These are phyloP conservation scores for Pyracantha coccinea DNA, from an alignment of 331 rosid genomes.

Conservation along the genomic window DNA sequence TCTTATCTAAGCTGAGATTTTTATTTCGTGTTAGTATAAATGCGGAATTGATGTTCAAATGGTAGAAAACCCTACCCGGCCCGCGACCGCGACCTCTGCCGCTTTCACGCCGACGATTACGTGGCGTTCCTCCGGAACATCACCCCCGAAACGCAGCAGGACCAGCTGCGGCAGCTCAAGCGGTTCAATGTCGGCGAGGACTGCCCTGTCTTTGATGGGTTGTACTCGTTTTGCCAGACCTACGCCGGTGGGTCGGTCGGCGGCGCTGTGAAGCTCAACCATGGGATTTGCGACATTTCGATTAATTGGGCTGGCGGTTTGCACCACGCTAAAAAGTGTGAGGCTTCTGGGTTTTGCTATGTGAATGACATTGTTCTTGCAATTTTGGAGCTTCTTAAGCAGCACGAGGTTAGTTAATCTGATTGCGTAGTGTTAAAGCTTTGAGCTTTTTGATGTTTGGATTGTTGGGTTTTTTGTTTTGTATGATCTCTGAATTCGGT, in stretches of 20 bases:
- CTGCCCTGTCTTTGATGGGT: constrained; percentile 94
- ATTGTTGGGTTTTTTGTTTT: no score
- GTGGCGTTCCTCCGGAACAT: constrained; percentile 78
- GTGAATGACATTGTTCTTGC: constrained; percentile 88
- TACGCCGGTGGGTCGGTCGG: constrained; percentile 96
- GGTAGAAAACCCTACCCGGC: constrained; percentile 99
- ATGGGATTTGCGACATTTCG: constrained; percentile 80
- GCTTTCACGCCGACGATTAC: constrained; percentile 91
- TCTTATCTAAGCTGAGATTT: not conserved
- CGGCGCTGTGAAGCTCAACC: constrained; percentile 84
- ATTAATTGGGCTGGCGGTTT: constrained; percentile 96
- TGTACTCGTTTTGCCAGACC: constrained; percentile 86
- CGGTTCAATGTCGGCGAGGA: constrained; percentile 96
- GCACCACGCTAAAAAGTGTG: constrained; percentile 99
- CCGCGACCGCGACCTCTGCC: constrained; percentile 78
- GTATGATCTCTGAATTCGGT: constrained; percentile 34
- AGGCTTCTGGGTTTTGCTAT: constrained; percentile 97
- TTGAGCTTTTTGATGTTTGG: constrained; percentile 2
- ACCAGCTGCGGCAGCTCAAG: constrained; percentile 80
- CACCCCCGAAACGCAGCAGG: constrained; percentile 94
- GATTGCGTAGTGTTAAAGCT: not conserved
- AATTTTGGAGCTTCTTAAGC: constrained; percentile 90
- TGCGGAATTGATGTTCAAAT: no score
- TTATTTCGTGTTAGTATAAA: not conserved
- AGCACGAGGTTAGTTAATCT: constrained; percentile 56